These are phyloP conservation scores for Solanum appendiculatum DNA, from an alignment of 257 asterid species.

Conservation along the genomic window DNA sequence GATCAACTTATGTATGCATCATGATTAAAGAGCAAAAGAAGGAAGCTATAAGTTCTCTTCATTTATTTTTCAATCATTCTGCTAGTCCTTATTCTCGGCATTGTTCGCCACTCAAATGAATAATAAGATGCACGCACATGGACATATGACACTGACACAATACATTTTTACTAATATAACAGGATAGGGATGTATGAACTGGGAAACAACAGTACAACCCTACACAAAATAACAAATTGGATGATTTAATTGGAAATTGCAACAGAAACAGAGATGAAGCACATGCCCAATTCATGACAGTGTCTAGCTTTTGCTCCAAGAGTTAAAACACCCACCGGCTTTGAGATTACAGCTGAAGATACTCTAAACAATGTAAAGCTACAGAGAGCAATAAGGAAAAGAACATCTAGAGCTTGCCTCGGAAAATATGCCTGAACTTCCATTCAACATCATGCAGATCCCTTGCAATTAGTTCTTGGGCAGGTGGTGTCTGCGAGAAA, in stretches of 20 bases:
- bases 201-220: neutral
- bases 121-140: neutral
- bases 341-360: neutral
- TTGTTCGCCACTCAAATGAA: neutral
- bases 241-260: neutral
- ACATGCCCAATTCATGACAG: neutral
- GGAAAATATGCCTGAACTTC: conserved; percentile 95
- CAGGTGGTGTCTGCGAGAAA: conserved; percentile 92
- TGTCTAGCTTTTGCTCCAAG: neutral
- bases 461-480: conserved; percentile 93
- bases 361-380: neutral
- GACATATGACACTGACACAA: neutral
- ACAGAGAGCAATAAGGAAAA: neutral
- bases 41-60: neutral
- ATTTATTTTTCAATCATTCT: neutral
- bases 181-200: neutral
- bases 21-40: neutral
- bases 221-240: neutral
- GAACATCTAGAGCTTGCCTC: conserved; percentile 42
- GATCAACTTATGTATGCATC: neutral
- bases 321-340: neutral
- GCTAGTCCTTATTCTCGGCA: neutral
- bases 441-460: conserved; percentile 95
- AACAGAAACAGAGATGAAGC: neutral
- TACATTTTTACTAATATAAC: neutral